Conservation (phyloP, 129 eudicot genomes). For the Daucus carota region DH1_v3.0 NC_030386.2:29300501-29301000, state of each 20-base stretch:
- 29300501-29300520: slow-evolving; percentile 83
- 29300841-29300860: not conserved
- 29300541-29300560: slow-evolving; percentile 73
- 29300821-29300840: not conserved
- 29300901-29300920: not conserved
- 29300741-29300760: not conserved
- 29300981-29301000: not conserved
- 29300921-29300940: not conserved
- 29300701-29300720: not conserved
- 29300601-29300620: slow-evolving; percentile 26
- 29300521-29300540: slow-evolving; percentile 77
- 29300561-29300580: slow-evolving; percentile 66
- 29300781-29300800: not conserved
- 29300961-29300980: not conserved
- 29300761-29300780: not conserved
- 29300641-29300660: not conserved
- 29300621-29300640: not conserved
- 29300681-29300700: not conserved
- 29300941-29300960: not conserved
- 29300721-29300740: not conserved
- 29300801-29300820: not conserved
- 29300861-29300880: not conserved
- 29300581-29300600: not conserved
- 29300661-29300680: not conserved
- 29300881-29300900: not conserved